Base-by-base conservation (phyloP, 2,329 filamentous ascomycete species). In the Penicillium sclerotiorum region DNA sequence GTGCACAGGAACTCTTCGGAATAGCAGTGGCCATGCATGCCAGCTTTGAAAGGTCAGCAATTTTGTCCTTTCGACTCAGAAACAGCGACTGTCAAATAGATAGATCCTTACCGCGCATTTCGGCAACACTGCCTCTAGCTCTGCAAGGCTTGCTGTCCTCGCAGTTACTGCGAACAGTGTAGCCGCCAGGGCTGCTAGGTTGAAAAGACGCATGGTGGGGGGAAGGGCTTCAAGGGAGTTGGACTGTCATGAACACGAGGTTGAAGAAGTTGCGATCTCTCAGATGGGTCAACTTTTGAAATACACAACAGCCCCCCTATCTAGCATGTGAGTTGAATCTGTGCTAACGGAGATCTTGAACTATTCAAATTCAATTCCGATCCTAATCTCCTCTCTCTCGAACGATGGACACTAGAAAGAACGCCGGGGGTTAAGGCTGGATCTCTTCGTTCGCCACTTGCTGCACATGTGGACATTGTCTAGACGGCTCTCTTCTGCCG, bases 1-100 rank as follows among this genome's bases (percentile, higher is more conserved):
- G 51, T 4, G 65, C 57, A 49, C 74, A 77, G 8, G 53, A 54
- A 1, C 73, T 75, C 51, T 63, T 56, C 4, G 66, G 58, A 17
- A 71, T 50, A 2, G 59, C 57, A 20, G 35, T 25, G 5, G 44
- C 49, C 48, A 66, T 59, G 27, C 63, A 66, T 33, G 54, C 12
- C n/a, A 65, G 38, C 64, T 66, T 48, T 11, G 21, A 12, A 37
- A 9, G 28, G 11, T 11, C 15, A 13, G 15, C 11, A 13, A 13
- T 32, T 32, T 9, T 9, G 33, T 18, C 33, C 11, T 17, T 18
- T 36, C 8, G 9, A 11, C 41, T 55, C 30, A 27, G n/a, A 4
- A 17, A 21, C 17, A 17, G 30, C 6, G 15, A 27, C 7, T 8
- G 18, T 18, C 8, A 2, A n/a, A 17, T 18, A 9, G 25, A 8